Percentiles rank a stretch among this genome's conserved stretches.
Evolutionary conservation across 306 rosid genomes (phyloP).

Genomic region (Castanea mollissima): DNA sequence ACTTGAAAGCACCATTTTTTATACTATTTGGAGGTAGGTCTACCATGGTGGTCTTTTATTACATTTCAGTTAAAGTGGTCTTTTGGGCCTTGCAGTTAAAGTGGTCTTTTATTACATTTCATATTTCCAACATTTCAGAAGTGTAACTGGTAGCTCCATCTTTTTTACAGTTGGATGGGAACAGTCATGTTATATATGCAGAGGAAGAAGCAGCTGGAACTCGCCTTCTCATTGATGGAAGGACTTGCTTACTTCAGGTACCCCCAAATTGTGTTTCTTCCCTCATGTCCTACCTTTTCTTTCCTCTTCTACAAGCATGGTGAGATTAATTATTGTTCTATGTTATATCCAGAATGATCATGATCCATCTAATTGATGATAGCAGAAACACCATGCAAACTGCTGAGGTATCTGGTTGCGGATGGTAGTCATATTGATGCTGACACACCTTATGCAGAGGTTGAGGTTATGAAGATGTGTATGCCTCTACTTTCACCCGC

Average conservation of each 20-base stretch:
- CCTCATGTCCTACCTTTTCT: slow-evolving; percentile 1
- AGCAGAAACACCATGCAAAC: slow-evolving; percentile 98
- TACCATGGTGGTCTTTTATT: too few relatives aligned
- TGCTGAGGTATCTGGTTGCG: slow-evolving; percentile 69
- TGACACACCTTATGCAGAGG: slow-evolving; percentile 94
- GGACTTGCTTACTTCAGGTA: slow-evolving; percentile 99
- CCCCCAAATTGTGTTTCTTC: slow-evolving; percentile 15
- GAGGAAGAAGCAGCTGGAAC: slow-evolving; percentile 99
- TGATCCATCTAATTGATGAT: slow-evolving; percentile 90
- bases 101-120: too few relatives aligned
- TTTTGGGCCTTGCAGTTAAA: too few relatives aligned
- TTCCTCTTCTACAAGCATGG: slow-evolving; percentile 17
- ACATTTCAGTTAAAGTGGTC: too few relatives aligned
- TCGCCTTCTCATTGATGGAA: slow-evolving; percentile 98
- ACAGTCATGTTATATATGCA: slow-evolving; percentile 93
- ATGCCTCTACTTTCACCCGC: slow-evolving; percentile 99
- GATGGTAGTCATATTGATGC: slow-evolving; percentile 83
- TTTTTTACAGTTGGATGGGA: slow-evolving; percentile 86
- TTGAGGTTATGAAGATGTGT: slow-evolving; percentile 99
- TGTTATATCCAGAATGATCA: slow-evolving; percentile 79
- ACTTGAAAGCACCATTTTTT: too few relatives aligned
- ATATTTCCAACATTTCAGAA: too few relatives aligned
- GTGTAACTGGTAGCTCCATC: slow-evolving; percentile 26
- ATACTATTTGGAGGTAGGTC: too few relatives aligned
- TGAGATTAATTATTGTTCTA: slow-evolving; percentile 23